Evolutionary conservation across 352 stramenopile species (phyloP).

Genomic region (Globisporangium camurandrum): DNA sequence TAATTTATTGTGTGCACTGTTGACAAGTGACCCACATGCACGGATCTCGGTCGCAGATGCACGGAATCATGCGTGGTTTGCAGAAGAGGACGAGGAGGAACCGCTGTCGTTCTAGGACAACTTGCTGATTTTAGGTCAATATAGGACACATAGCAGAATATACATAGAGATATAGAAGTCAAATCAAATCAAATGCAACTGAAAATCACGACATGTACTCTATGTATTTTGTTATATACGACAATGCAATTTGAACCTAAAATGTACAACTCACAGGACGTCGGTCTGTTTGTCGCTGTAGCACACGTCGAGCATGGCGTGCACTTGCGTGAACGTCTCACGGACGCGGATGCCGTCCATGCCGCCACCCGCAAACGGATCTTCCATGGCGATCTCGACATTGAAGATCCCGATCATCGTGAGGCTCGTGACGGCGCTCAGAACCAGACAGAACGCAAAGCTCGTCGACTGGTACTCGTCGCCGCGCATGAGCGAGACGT

Average conservation of each 20-base stretch:
- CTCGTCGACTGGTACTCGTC: slow-evolving; percentile 44
- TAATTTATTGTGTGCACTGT: slow-evolving; percentile 42
- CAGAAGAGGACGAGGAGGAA: slow-evolving; percentile 33
- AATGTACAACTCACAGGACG: slow-evolving; percentile 1
- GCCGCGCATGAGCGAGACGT: slow-evolving; percentile 66
- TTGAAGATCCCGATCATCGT: slow-evolving; percentile 87
- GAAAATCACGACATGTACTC: too few species aligned
- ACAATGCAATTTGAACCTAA: too few species aligned
- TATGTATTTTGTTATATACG: too few species aligned
- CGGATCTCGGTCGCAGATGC: slow-evolving; percentile 47
- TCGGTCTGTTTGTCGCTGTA: slow-evolving; percentile 15
- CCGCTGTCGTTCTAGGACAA: slow-evolving; percentile 57
- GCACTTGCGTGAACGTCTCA: slow-evolving; percentile 45
- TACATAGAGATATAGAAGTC: too few species aligned
- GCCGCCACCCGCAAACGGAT: slow-evolving; percentile 62
- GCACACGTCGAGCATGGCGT: slow-evolving; percentile 47
- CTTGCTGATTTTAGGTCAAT: neutral
- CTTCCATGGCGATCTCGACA: slow-evolving; percentile 76
- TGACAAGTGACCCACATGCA: slow-evolving; percentile 40
- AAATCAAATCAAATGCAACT: too few species aligned
- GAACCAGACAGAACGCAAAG: slow-evolving; percentile 68
- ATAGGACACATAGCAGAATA: too few species aligned
- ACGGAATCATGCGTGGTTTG: slow-evolving; percentile 58
- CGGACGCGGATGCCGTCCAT: slow-evolving; percentile 60
- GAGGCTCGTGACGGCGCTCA: slow-evolving; percentile 74